Evolutionary conservation across 2,329 filamentous ascomycete genomes (phyloP).

Genomic region (Claviceps pusilla): DNA sequence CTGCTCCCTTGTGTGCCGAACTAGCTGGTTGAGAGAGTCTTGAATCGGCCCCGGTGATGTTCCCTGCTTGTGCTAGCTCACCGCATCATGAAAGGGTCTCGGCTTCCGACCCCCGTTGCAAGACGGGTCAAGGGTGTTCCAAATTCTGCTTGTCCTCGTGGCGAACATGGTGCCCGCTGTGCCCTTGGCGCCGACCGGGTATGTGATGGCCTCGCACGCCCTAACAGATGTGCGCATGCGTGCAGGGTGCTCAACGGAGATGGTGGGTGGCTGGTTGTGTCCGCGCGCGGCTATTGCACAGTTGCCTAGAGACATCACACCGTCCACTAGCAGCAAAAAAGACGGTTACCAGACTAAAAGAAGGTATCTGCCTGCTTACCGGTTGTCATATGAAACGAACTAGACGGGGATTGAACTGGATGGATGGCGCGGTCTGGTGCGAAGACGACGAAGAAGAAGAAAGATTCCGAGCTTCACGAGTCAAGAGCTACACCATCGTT

Average conservation of each 20-base stretch:
- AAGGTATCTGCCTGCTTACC: neutral
- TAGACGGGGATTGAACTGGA: constrained; percentile 3
- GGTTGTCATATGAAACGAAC: neutral
- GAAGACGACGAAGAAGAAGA: neutral
- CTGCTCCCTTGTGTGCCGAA: neutral
- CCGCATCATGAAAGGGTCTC: constrained; percentile 3
- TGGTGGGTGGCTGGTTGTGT: neutral
- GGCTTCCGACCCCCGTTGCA: neutral
- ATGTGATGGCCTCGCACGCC: neutral
- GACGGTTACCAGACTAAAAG: neutral
- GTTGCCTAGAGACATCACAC: neutral
- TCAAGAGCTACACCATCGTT: constrained; percentile 3
- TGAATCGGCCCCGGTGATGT: neutral
- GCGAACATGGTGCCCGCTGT: constrained; percentile 1
- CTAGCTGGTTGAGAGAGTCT: neutral
- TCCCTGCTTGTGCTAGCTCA: constrained; percentile 3
- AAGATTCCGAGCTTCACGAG: constrained; percentile 1
- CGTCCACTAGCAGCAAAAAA: neutral
- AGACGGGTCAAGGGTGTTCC: neutral
- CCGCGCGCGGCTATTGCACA: constrained; percentile 2
- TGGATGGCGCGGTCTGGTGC: neutral
- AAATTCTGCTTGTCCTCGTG: constrained; percentile 5
- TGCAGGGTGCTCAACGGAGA: neutral
- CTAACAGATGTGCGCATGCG: neutral
- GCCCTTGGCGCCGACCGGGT: constrained; percentile 4